A percentile compares a stretch with the other conserved stretches of the same genome.
Conservation (phyloP, 2,329 filamentous ascomycete species). For the Juglanconis sp. region DNA sequence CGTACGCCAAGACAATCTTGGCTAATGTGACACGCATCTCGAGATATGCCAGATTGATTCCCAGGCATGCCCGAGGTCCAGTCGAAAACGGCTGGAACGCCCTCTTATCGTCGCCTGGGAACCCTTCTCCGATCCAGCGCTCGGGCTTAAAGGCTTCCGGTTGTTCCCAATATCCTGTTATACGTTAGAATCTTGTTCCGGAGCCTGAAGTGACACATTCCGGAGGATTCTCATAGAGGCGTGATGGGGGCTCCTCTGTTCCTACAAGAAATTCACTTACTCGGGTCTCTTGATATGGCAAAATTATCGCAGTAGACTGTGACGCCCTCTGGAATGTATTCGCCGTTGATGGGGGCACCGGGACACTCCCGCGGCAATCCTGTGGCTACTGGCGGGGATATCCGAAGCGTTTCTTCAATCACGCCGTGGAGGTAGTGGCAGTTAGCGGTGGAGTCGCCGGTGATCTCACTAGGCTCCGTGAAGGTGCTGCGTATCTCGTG, state of each 20-base stretch:
- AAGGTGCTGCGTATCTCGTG: slow-evolving; percentile 39
- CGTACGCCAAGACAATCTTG: slow-evolving; percentile 27
- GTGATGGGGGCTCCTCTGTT: no score
- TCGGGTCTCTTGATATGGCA: slow-evolving; percentile 3
- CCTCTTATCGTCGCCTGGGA: slow-evolving; percentile 21
- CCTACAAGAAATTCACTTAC: no score
- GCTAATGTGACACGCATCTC: slow-evolving; percentile 27
- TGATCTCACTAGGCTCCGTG: slow-evolving; percentile 34
- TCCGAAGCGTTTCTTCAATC: slow-evolving; percentile 8
- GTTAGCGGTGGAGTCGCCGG: slow-evolving; percentile 5
- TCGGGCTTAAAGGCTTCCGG: slow-evolving; percentile 10
- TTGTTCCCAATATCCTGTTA: slow-evolving; percentile 12
- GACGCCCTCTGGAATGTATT: slow-evolving; percentile 12
- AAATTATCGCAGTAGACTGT: slow-evolving; percentile 8
- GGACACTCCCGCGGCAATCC: not conserved
- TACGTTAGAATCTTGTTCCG: no score
- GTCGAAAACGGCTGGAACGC: slow-evolving; percentile 29
- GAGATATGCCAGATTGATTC: slow-evolving; percentile 25
- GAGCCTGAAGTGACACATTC: no score
- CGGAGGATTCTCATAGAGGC: no score
- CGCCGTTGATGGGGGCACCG: slow-evolving; percentile 14
- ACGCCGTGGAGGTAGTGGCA: slow-evolving; percentile 6
- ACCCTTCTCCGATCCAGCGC: slow-evolving; percentile 10
- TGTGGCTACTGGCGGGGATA: slow-evolving; percentile 6
- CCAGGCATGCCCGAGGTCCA: slow-evolving; percentile 15